Evolutionary conservation across 495 filamentous ascomycete genomes (phyloP), one percentile per base, ranked within the genome.

Genomic region (Aspergillus asperescens): DNA sequence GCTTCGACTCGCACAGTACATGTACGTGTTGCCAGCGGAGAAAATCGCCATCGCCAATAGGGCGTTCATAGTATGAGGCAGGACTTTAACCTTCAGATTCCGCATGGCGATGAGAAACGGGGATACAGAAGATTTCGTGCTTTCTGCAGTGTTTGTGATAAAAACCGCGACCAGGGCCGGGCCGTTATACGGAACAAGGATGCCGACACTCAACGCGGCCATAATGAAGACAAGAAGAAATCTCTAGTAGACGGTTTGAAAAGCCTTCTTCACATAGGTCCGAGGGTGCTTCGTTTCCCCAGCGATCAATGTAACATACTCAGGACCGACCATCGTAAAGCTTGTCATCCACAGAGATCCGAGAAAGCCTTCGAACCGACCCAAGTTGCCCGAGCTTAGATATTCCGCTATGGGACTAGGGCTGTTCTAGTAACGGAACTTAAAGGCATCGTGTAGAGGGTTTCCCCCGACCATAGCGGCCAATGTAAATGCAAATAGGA

Each of bases 81-180:
- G 73, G 4, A 82, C 75, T 1, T 62, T 59, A 58, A 93, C 81
- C 0, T 72, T 68, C 25, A 92, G 70, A 22, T 84, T 77, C 54
- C 84, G 73, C 88, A 94, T 93, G 18, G 87, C 81, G 43, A 95
- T 81, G 5, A 93, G 86, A 61, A 90, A 92, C 0, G 88, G 88
- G 15, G 79, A 84, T 13, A 76, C 74, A 10, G 85, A 83, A 0
- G 83, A 46, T 3, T 3, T 5, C 29, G 29, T 13, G 29, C 29
- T n/a, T n/a, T n/a, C n/a, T n/a, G n/a, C 1, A 35, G 32, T 2
- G 32, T 4, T 35, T 15, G 12, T n/a, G n/a, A n/a, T n/a, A n/a
- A n/a, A n/a, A n/a, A n/a, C n/a, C n/a, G n/a, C n/a, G n/a, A n/a
- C n/a, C 8, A 87, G 67, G 23, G 72, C 75, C 7, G 60, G 46